phyloP scores from a whole-genome alignment of 2,329 filamentous ascomycete genomes.

The Mollisia scopiformis region DNA sequence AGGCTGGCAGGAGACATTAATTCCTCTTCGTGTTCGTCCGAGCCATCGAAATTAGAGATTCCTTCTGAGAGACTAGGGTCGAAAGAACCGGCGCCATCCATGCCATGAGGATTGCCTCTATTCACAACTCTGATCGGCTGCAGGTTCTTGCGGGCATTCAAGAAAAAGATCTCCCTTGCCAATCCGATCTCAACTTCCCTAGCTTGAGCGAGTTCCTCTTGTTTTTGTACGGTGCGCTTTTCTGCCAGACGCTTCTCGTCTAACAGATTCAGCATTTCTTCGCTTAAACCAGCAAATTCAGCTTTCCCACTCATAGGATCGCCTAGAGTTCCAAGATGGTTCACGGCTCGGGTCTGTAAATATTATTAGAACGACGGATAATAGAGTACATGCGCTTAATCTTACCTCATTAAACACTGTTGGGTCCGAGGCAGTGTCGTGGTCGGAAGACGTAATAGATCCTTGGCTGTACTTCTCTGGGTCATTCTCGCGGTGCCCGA shows the following conservation, averaged over 20 bases:
- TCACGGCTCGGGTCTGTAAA: neutral
- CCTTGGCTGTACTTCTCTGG: no score
- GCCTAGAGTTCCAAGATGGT: neutral
- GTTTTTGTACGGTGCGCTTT: neutral
- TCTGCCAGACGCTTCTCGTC: neutral
- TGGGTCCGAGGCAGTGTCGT: constrained; percentile 5
- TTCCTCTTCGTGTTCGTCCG: neutral
- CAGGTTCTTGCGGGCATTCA: neutral
- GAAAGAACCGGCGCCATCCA: neutral
- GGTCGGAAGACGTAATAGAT: neutral
- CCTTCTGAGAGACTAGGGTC: neutral
- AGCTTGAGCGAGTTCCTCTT: neutral
- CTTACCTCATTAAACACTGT: constrained; percentile 8
- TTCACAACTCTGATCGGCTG: neutral
- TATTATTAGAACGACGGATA: neutral
- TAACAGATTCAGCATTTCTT: neutral
- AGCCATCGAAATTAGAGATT: neutral
- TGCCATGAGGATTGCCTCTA: neutral
- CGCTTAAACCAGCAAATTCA: neutral
- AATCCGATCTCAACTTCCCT: neutral
- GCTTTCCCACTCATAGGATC: neutral
- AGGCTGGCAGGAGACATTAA: neutral
- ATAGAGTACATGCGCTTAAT: neutral
- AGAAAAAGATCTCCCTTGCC: constrained; percentile 9
- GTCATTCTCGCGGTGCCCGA: neutral